phyloP scores from a whole-genome alignment of 805 yeast genomes.

The Metschnikowia peoriensis region DNA sequence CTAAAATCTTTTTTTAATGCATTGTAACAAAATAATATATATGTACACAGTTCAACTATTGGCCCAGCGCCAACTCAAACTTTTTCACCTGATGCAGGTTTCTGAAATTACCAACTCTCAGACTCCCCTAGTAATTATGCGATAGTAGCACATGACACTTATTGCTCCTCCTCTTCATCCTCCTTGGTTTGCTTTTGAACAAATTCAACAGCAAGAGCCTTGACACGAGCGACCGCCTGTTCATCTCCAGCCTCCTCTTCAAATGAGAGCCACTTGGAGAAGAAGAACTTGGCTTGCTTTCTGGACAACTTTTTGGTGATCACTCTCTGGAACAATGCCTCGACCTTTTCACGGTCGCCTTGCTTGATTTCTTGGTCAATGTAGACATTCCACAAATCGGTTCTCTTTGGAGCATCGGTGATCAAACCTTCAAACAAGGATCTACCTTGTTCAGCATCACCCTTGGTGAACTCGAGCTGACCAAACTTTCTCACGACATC shows the following conservation, averaged over 20 bases:
- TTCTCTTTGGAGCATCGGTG: constrained; percentile 85
- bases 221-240: constrained; percentile 76
- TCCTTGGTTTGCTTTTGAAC: constrained; percentile 37
- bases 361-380: constrained; percentile 87
- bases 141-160: neutral
- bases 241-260: constrained; percentile 71
- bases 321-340: constrained; percentile 81
- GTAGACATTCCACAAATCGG: constrained; percentile 94
- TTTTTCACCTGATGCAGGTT: neutral
- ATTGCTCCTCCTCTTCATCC: constrained; percentile 12
- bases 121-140: neutral
- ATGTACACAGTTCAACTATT: neutral
- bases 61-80: neutral
- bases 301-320: constrained; percentile 62
- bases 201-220: constrained; percentile 85
- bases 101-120: neutral
- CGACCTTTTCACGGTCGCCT: constrained; percentile 59
- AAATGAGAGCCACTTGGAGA: constrained; percentile 83
- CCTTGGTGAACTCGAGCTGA: constrained; percentile 79
- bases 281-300: constrained; percentile 93
- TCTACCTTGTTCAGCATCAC: constrained; percentile 93
- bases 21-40: constrained; percentile 2
- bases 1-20: neutral
- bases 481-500: constrained; percentile 87
- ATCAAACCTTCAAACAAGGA: constrained; percentile 90